Conservation (phyloP, 768 basidiomycete species). For the Boletellus ananiceps region DNA sequence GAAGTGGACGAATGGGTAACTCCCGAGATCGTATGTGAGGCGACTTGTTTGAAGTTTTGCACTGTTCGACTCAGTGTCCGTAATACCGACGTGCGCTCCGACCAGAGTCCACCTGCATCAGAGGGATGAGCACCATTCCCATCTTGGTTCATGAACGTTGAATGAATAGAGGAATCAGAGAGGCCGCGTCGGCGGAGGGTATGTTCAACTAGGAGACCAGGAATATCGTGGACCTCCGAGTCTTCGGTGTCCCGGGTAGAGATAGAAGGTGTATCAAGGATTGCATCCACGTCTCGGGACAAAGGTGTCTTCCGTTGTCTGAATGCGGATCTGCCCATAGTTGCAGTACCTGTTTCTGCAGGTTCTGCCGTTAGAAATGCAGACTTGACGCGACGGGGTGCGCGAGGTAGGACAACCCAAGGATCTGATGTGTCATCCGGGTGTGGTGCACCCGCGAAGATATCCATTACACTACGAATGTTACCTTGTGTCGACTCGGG, state of each 20-base stretch:
- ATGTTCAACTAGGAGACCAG: constrained; percentile 57
- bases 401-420: constrained; percentile 65
- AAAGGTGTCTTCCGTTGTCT: constrained; percentile 28
- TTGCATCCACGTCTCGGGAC: constrained; percentile 72
- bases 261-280: constrained; percentile 53
- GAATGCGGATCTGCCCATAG: constrained; percentile 16
- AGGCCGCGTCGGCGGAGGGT: constrained; percentile 74
- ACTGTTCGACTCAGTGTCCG: constrained; percentile 51
- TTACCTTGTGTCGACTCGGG: constrained; percentile 12
- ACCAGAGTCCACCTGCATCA: constrained; percentile 27
- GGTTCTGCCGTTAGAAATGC: constrained; percentile 21
- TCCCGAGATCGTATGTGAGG: constrained; percentile 29
- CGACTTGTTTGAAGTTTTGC: constrained; percentile 41
- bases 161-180: constrained; percentile 89
- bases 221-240: constrained; percentile 38
- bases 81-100: constrained; percentile 46
- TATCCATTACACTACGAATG: constrained; percentile 60
- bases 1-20: constrained; percentile 7
- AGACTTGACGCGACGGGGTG: constrained; percentile 31
- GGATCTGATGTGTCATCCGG: constrained; percentile 46
- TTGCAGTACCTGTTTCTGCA: constrained; percentile 6
- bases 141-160: constrained; percentile 65
- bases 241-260: constrained; percentile 24
- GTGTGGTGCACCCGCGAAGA: constrained; percentile 86
- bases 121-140: not conserved